Evolutionary conservation across 2,329 filamentous ascomycete species (phyloP), one percentile per base, ranked within the genome.

Genomic region (Colletotrichum navitas): DNA sequence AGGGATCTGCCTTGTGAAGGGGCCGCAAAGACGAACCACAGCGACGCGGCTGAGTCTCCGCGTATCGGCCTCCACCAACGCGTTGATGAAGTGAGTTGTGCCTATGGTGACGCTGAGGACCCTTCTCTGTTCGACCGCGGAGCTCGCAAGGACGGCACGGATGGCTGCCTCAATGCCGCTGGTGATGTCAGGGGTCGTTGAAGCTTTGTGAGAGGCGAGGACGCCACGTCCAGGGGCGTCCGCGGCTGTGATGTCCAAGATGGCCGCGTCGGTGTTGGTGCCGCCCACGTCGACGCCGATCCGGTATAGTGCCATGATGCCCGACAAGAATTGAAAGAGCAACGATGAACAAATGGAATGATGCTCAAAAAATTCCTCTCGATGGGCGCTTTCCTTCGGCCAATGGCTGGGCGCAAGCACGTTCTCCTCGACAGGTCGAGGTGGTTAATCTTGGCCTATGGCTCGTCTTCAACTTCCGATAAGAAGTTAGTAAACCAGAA

Each of bases 71-170:
- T 86, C 83, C 14, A 86, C 80, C 8, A 86, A 79, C 0, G 85
- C 84, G 75, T 86, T 86, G 75, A 86, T 83, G 71, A 86, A 86
- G 74, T 86, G 84, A 0, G 83, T 85, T 2, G 84, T 86, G 34
- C 86, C 86, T 72, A 88, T 85, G 3, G 84, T 85, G 16, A 88
- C 84, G 45, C 83, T 85, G 49, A 83, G 75, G 6, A 88, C 81
- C 18, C 80, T 79, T 29, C 73, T 74, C 54, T 81, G 78, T 39
- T 83, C 79, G 56, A 85, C 76, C 0, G 76, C 72, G 1, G 84
- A 82, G 34, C 79, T 78, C 5, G 73, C 72, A 5, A 88, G 75
- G 0, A 87, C 82, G 12, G 81, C 80, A 14, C 79, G 75, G 68
- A 87, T 85, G n/a, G 85, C 84, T 12, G 76, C 75, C 72, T 84